A percentile compares a stretch with the other conserved stretches of the same genome.
Conservation (phyloP, 805 yeast genomes). For the Yarrowia sp. region DNA sequence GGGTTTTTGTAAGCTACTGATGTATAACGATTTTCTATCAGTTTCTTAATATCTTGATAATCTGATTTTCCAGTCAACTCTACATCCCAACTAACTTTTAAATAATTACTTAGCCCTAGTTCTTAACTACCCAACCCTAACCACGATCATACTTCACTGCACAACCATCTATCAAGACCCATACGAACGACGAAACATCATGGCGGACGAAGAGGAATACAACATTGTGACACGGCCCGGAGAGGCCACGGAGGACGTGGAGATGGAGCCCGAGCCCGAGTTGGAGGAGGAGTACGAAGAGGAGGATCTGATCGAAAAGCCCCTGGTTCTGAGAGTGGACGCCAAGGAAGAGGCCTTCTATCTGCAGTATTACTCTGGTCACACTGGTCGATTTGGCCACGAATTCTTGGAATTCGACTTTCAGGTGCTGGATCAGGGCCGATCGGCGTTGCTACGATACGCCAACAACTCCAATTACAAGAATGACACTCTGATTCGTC, state of each 20-base stretch:
- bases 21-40: too few species aligned
- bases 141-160: not conserved
- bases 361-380: conserved; percentile 56
- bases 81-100: too few species aligned
- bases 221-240: conserved; percentile 23
- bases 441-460: conserved; percentile 51
- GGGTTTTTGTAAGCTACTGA: too few species aligned
- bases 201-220: conserved; percentile 32
- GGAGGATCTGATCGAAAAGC: not conserved
- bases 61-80: too few species aligned
- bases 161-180: not conserved
- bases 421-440: conserved; percentile 47
- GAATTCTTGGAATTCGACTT: conserved; percentile 56
- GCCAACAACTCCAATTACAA: conserved; percentile 58
- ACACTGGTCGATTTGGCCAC: conserved; percentile 56
- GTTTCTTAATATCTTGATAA: too few species aligned
- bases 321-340: conserved; percentile 30
- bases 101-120: too few species aligned
- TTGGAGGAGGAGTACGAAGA: not conserved
- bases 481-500: conserved; percentile 54
- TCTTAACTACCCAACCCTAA: not conserved
- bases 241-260: conserved; percentile 17
- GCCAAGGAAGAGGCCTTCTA: conserved; percentile 49
- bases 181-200: not conserved
- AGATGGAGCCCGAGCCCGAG: conserved; percentile 22